Evolutionary conservation across 2,329 filamentous ascomycete genomes (phyloP), one percentile per base, ranked within the genome.

Genomic region (Sarocladium oryzae): DNA sequence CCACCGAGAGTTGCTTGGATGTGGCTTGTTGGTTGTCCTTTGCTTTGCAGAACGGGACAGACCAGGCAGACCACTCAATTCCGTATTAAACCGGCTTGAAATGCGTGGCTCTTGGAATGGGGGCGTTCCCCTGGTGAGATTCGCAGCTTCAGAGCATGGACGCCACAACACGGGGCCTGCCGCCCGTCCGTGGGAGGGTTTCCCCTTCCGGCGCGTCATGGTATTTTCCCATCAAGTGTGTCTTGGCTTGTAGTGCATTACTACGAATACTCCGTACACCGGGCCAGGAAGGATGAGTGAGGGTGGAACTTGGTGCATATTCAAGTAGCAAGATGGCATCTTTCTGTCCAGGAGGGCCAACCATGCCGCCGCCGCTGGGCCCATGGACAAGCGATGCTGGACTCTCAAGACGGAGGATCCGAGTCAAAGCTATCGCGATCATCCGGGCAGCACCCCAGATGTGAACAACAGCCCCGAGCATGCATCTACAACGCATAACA

Each of bases 131-230:
- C 37, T 30, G 13, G 7, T 30, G 13, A 7, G 13, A 30, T 13
- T 30, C 7, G 28, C 13, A 30, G 28, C 28, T 7, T 30, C 7
- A 7, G 8, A 7, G 20, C 5, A 23, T 8, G 37, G 16, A 43
- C 40, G 40, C 40, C 40, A 43, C n/a, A n/a, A n/a, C 40, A 43
- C 23, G 40, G 40, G 40, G 40, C 40, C 21, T 43, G 40, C 40
- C 40, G 40, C n/a, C 40, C 21, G n/a, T n/a, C n/a, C n/a, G n/a
- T n/a, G 21, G 40, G 40, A 43, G 13, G 33, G 18, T 13, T 40
- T 37, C 37, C 37, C n/a, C 21, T 20, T 9, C 6, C 16, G 40
- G n/a, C 40, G 40, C 40, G 40, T 43, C 40, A 26, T 43, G 37
- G 37, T 40, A 40, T 40, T 40, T 7, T 36, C 6, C 28, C 13